Base-by-base conservation (phyloP, 73 alveolate genomes). In the Durusdinium trenchii region DNA sequence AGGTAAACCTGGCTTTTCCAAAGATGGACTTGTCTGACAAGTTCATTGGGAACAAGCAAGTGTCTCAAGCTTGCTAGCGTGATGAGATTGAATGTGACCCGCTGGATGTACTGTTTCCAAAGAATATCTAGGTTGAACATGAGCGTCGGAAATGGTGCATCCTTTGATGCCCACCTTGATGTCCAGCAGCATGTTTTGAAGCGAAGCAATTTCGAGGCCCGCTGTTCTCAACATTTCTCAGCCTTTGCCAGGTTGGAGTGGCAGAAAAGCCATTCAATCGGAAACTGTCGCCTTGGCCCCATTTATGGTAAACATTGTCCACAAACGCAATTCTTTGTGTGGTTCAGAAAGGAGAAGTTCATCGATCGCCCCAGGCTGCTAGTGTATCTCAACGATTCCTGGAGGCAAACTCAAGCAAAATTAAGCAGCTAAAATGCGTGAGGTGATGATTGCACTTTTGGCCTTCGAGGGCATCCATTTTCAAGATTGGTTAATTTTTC, bases 181-280 rank as follows among this genome's bases (percentile, higher is more conserved):
- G 97, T 47, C 52, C 43, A 45, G 16, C 62, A 18, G 42, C 43
- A n/a, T 42, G 32, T n/a, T 67, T 32, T 32, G 81, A 23, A 60
- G 30, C 18, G 73, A 23, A 60, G 81, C 16, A 5, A 26, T 26
- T 32, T 64, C 42, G 79, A 26, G 6, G 79, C 42, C 28, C 38
- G 79, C 42, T 32, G 12, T 9, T 64, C 45, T 64, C 38, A 9
- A 64, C 10, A 23, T 2, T 10, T 28, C n/a, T 14, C 30, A 26
- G 81, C 2, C 42, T 20, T 67, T 18, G 81, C 16, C 94, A 89
- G 96, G 96, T 89, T 54, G 97, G 97, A 64, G 97, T 90, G 76
- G 97, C 97, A 26, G 97, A 90, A 51, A 90, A 90, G 76, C 97
- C 97, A 36, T 90, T 14, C 97, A 67, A 90, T 51, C 97, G 97